Conservation (phyloP, 805 yeast species). For the Candida montana region DNA sequence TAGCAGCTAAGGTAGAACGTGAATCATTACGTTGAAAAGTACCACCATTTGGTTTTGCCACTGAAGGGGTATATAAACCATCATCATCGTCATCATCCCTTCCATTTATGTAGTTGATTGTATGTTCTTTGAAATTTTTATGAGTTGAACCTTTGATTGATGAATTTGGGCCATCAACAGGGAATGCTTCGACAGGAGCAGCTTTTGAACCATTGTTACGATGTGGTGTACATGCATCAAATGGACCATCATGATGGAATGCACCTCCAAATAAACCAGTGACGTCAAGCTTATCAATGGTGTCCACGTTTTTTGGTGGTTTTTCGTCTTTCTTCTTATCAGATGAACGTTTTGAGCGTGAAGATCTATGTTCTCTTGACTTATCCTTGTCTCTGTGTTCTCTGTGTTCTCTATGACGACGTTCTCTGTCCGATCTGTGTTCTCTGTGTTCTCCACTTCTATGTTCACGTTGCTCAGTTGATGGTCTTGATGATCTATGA, state of each 20-base stretch:
- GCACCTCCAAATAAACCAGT: conserved; percentile 92
- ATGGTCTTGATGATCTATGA: conserved; percentile 4
- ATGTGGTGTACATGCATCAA: conserved; percentile 97
- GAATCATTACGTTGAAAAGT: conserved; percentile 14
- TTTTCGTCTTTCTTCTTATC: conserved; percentile 33
- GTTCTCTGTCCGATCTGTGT: conserved; percentile 11
- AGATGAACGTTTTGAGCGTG: conserved; percentile 13
- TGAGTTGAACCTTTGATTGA: conserved; percentile 68
- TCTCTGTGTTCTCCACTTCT: conserved; percentile 8
- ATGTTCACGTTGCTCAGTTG: conserved; percentile 4
- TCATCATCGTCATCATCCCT: conserved; percentile 49
- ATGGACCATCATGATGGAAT: conserved; percentile 98
- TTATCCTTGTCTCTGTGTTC: conserved; percentile 14
- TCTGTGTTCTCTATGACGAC: conserved; percentile 11
- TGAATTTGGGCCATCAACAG: conserved; percentile 90
- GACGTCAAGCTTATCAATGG: conserved; percentile 92
- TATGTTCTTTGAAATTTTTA: conserved; percentile 51
- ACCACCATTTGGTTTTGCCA: conserved; percentile 2
- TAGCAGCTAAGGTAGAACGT: conserved; percentile 31
- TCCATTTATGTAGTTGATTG: conserved; percentile 76
- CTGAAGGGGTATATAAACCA: conserved; percentile 25
- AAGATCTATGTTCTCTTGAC: conserved; percentile 12
- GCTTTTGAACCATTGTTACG: conserved; percentile 71
- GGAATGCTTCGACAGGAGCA: conserved; percentile 95
- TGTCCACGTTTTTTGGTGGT: conserved; percentile 75